Base-by-base conservation (phyloP, 2,329 filamentous ascomycete species). In the Pseudocercospora eumusae region DNA sequence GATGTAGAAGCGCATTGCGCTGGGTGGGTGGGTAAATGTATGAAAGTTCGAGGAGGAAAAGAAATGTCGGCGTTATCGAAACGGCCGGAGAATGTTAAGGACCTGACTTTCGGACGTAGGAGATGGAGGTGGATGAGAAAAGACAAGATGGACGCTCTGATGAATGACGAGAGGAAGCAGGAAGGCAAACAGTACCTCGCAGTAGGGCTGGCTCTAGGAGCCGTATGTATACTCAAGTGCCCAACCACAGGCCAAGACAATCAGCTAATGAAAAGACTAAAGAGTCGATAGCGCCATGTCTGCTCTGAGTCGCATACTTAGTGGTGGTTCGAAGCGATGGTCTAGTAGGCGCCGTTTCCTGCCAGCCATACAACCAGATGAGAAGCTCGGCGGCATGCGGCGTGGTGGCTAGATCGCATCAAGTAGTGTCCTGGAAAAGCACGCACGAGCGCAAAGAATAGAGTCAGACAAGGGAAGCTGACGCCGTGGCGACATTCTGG, bases 1-100 rank as follows among this genome's bases (percentile, higher is more conserved):
- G 57, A 56, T 54, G 57, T 60, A 66, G 62, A 50, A 57, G 52
- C 62, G 64, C 66, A 68, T 68, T n/a, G 59, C 57, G 57, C 54
- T 28, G 28, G 52, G 31, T 20, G 28, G 28, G 3, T 4, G 36
- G n/a, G 27, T 31, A 9, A 21, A 18, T n/a, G 23, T n/a, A 18
- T 33, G n/a, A 54, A 13, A 40, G n/a, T n/a, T n/a, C 28, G 27
- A 31, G 13, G 15, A n/a, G 52, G 52, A 54, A 54, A 20, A 18
- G 15, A 36, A 40, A 54, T n/a, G 52, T 18, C 28, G 27, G 52
- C 52, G 52, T 31, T 40, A 25, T 40, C 52, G 40, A 33, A 54
- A 54, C 52, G 15, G 27, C 52, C n/a, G 18, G 27, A 15, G 27
- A 54, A 23, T 23, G 27, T 15, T 11, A 18, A 21, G 28, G 27